Base-by-base conservation (phyloP, 148 eudicot species). In the Drosera capensis region DNA sequence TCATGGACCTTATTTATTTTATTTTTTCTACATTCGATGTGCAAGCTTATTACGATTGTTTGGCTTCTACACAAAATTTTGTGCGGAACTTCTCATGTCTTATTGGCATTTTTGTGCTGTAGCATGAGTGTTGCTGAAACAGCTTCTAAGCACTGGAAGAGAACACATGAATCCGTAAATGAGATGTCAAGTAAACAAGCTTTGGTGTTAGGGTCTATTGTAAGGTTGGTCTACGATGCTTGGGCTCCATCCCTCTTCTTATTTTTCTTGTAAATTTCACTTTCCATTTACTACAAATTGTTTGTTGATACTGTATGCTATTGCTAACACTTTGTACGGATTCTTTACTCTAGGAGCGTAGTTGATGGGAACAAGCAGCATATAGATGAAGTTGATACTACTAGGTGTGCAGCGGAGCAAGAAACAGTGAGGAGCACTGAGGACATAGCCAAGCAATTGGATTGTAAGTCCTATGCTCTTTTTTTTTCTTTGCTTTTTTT, bases 121-220 rank as follows among this genome's bases (percentile, higher is more conserved):
- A 90, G 99, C 64, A 74, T 78, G 40, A 68, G 48, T 52, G 68
- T 71, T 40, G 71, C 73, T 31, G 94, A 78, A 51, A 70, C 65
- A 35, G 88, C 93, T 68, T 51, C 64, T 23, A 71, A 71, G 67
- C 88, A 77, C 25, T 60, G 75, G 76, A 71, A 69, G 52, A 62
- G 31, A 40, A 78, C 83, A 19, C 76, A 85, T 12, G 77, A 65
- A 23, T 63, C 88, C 12, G 55, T 85, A 46, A 85, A 55, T 36
- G 68, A 73, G 43, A 85, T 61, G 43, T 76, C 76, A 43, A 71
- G 59, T 19, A 59, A 65, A 48, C 74, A 85, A 65, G 66, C 65
- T 14, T 68, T 80, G 18, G 53, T 71, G 24, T 23, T 81, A 53
- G 72, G 31, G 19, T 70, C 88, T 18, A 63, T 69, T 63, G 62